Percentiles rank a stretch among this genome's conserved stretches.
Conservation (phyloP, 176 grass and related monocot genomes). For the Pharus latifolius region DNA sequence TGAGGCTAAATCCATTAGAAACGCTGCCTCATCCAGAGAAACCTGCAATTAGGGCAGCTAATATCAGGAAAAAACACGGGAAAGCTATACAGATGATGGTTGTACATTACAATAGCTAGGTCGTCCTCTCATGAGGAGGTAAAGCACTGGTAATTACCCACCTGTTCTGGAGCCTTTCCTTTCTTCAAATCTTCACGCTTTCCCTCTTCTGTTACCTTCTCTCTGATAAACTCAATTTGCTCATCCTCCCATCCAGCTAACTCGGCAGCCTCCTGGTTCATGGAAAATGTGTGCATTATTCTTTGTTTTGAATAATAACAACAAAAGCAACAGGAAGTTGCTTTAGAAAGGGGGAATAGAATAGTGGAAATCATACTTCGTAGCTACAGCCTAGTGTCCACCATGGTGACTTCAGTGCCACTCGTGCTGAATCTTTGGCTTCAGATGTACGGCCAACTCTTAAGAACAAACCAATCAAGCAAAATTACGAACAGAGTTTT, state of each 20-base stretch:
- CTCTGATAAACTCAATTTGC: conserved; percentile 87
- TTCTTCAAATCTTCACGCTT: conserved; percentile 81
- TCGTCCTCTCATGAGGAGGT: background rate
- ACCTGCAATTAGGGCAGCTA: conserved; percentile 30
- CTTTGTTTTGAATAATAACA: background rate
- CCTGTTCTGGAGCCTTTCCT: conserved; percentile 93
- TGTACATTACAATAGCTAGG: background rate
- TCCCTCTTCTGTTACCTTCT: conserved; percentile 79
- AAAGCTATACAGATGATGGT: background rate
- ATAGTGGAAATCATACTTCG: conserved; percentile 38
- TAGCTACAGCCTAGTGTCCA: conserved; percentile 92
- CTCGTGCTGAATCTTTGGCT: conserved; percentile 83
- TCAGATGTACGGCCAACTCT: conserved; percentile 75
- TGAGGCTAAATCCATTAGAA: conserved; percentile 80
- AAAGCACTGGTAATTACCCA: background rate
- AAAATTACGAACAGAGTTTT: background rate
- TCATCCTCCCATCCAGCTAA: conserved; percentile 97
- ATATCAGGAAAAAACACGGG: background rate
- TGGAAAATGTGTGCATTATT: background rate
- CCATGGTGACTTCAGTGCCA: conserved; percentile 92
- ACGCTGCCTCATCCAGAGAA: conserved; percentile 82
- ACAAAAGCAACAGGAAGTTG: background rate
- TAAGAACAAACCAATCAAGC: background rate
- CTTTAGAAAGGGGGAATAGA: background rate
- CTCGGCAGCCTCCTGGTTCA: conserved; percentile 73